Evolutionary conservation across 1,284 basidiomycete genomes (phyloP), one percentile per base, ranked within the genome.

Genomic region (Boletus semigastroideus): DNA sequence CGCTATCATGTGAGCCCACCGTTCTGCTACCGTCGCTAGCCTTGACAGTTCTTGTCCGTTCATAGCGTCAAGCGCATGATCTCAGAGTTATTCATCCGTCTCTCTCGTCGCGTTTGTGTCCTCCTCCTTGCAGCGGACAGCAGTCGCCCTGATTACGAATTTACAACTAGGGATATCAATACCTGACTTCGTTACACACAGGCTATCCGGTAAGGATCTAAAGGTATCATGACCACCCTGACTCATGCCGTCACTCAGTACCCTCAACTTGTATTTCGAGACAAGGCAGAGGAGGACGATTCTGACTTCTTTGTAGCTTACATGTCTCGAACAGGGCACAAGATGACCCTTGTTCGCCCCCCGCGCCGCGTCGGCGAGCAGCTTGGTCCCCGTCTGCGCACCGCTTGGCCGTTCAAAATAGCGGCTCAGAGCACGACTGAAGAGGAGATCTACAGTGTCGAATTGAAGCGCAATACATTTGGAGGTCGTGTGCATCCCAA

Each of bases 241-340:
- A 43, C 53, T 53, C 38, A 57, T 31, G 16, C 20, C 11, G 33
- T 52, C 25, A 19, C 48, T 40, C 48, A 85, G 77, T 71, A 77
- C 31, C 82, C 84, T 36, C 81, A 82, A 17, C 74, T 88, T 22
- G 71, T 90, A 45, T 90, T 82, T 57, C 74, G 76, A 57, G 74
- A 78, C 31, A 71, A 72, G 12, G 63, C 68, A 22, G 70, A 75
- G 10, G 83, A 85, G 55, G 52, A 54, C n/a, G 63, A 70, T 10
- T 72, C 78, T 0, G 70, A 76, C 43, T 84, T 87, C 65, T 87
- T 89, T 61, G 65, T 84, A 16, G 80, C 80, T 22, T 78, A 77
- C 61, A 76, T 88, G 60, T 82, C 82, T 27, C 73, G 75, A 42
- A 73, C 77, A 9, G 82, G 81, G 4, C 74, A 78, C 48, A 77